Percentiles rank a stretch among this genome's conserved stretches.
These are phyloP conservation scores for Penicillium verrucosum DNA, from an alignment of 2,329 filamentous ascomycete genomes.

Conservation along the genomic window DNA sequence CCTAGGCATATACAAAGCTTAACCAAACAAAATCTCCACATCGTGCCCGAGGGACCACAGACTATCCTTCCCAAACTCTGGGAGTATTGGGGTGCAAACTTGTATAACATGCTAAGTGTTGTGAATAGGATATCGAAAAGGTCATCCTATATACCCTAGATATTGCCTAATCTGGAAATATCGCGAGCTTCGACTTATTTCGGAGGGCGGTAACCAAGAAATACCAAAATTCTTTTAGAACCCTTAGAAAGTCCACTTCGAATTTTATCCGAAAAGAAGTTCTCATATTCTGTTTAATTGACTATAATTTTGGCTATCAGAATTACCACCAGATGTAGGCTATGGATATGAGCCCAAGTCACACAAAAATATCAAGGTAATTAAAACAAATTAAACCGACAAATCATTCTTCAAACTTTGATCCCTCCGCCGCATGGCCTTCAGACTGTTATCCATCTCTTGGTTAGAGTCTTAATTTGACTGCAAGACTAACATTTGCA, in stretches of 20 bases:
- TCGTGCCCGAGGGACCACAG: background rate
- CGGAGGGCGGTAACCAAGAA: too few species aligned
- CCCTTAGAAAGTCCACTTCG: too few species aligned
- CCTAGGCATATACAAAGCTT: background rate
- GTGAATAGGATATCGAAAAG: too few species aligned
- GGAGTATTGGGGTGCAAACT: background rate
- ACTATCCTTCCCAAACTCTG: background rate
- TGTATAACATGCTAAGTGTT: too few species aligned
- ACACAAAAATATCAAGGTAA: too few species aligned
- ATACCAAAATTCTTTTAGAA: too few species aligned
- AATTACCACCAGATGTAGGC: background rate
- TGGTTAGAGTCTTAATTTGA: background rate
- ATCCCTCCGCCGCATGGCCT: background rate
- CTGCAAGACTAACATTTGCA: background rate
- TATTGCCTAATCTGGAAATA: too few species aligned
- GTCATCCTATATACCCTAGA: too few species aligned
- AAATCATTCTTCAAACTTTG: background rate
- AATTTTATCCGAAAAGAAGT: too few species aligned
- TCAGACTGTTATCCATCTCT: background rate
- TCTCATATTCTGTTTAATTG: background rate
- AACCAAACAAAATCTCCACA: background rate
- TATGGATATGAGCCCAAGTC: too few species aligned
- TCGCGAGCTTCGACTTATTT: too few species aligned
- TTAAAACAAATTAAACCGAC: background rate
- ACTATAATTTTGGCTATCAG: background rate